Evolutionary conservation across 257 asterid genomes (phyloP), one percentile per base, ranked within the genome.

Genomic region (Phtheirospermum japonicum): DNA sequence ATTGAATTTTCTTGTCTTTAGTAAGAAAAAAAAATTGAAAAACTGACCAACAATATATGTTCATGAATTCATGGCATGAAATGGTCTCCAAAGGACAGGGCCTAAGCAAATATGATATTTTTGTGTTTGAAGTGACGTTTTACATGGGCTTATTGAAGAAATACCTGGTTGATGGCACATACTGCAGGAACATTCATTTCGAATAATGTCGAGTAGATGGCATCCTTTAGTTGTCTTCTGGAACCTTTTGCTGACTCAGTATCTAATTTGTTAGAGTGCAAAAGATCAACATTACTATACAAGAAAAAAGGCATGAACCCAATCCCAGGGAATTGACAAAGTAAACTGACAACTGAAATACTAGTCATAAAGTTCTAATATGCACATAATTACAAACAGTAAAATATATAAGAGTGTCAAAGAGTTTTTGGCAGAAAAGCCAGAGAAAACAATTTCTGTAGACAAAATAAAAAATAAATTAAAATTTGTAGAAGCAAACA

Each of bases 171-270:
- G 78, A 93, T 80, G 71, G 97, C 95, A 82, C 97, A 93, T 42
- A 93, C 92, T 67, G 96, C 94, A 67, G 97, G 99, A 73, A 87
- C 95, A 72, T 93, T 76, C 96, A 93, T 77, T 74, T 93, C 95
- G 75, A 93, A 93, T 59, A 93, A 79, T 55, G 97, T 80, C 13
- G 91, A 48, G 77, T 82, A 81, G 62, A 93, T 85, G 61, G 89
- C 85, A 59, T 89, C 90, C 71, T 75, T 78, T 57, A 89, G 85
- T 79, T 85, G 97, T 52, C 80, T 80, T 79, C 97, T 65, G 40
- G 99, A 83, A 57, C 79, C 64, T 79, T 64, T 85, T 71, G 91
- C 97, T 12, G 88, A 71, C 67, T 80, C 96, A 2, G 85, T 83
- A 80, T 87, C 99, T 92, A 76, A 67, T 77, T 59, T 40, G 63